Base-by-base conservation (phyloP, 768 basidiomycete species). In the Hericium coralloides region DNA sequence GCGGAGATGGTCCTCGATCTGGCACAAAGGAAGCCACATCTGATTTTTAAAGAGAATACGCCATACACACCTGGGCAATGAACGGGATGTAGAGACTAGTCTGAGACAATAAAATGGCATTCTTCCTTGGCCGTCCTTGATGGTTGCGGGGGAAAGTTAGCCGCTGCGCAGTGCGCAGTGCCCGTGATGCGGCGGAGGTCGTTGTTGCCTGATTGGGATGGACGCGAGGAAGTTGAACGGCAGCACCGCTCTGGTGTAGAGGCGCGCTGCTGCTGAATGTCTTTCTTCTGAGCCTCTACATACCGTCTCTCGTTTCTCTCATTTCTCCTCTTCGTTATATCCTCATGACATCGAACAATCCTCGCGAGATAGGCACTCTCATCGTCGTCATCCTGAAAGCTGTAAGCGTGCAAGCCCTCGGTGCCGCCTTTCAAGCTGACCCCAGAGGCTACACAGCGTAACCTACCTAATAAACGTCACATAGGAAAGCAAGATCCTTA, bases 401-500 rank as follows among this genome's bases (percentile, higher is more conserved):
- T 66, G 95, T 95, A 74, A 41, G 65, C 48, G n/a, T 36, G 37
- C 47, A 45, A 45, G 49, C 53, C 54, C 25, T 39, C 25, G 18
- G 39, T 48, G 23, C 50, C 22, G 23, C 49, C 54, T 36, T 38
- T 26, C 59, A 25, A 58, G 59, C 55, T 53, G 48, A 9, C 31
- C 49, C 6, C 9, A 17, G 36, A 41, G 25, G 18, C 43, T 12
- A 17, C 25, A 20, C 68, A 93, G 91, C 87, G 85, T 71, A 90
- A 93, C 72, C 76, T 93, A 54, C 91, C 92, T 17, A 93, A 93
- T 65, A 93, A 93, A 74, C 78, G 87, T 63, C 87, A 92, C 69
- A 95, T 93, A 49, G 91, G 91, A 62, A 99, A 99, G 73, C 97
- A 98, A 71, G 94, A 98, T 69, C 97, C 97, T 0, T 99, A 95